Evolutionary conservation across 2,329 filamentous ascomycete genomes (phyloP).

Genomic region (Gliomastix tumulicola): DNA sequence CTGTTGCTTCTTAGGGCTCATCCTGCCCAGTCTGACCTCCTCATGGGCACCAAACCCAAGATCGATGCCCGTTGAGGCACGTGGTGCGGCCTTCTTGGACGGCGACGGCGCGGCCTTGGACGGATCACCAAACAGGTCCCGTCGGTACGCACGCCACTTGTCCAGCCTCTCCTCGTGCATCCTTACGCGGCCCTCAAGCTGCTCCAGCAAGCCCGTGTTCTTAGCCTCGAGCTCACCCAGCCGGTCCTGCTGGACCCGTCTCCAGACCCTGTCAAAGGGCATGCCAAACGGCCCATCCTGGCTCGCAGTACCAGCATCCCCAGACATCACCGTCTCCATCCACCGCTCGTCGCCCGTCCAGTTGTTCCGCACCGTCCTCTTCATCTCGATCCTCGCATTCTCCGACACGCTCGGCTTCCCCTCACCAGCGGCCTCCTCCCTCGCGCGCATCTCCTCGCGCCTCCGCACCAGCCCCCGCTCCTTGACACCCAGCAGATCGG

Average conservation of each 20-base stretch:
- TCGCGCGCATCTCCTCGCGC: conserved; percentile 34
- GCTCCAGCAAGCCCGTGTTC: conserved; percentile 52
- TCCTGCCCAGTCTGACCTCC: conserved; percentile 32
- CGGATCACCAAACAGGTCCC: conserved; percentile 32
- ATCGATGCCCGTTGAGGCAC: too few relatives aligned
- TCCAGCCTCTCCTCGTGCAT: conserved; percentile 61
- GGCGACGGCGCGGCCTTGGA: conserved; percentile 10
- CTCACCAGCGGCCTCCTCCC: conserved; percentile 14
- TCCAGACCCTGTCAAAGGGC: conserved; percentile 67
- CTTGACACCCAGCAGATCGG: conserved; percentile 56
- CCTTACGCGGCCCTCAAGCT: conserved; percentile 62
- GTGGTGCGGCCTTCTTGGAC: conserved; percentile 20
- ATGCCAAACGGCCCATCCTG: conserved; percentile 58
- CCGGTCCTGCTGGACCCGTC: conserved; percentile 52
- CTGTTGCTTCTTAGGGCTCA: conserved; percentile 17
- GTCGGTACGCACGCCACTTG: conserved; percentile 66
- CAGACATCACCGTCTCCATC: conserved; percentile 63
- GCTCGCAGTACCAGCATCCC: conserved; percentile 44
- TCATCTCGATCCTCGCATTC: conserved; percentile 39
- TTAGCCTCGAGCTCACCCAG: conserved; percentile 48
- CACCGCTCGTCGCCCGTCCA: conserved; percentile 75
- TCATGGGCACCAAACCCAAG: conserved; percentile 49
- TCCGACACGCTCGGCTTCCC: conserved; percentile 29
- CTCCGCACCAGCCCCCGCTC: conserved; percentile 48
- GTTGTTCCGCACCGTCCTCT: conserved; percentile 58